Base-by-base conservation (phyloP, 2,329 filamentous ascomycete genomes). In the Neurospora sp. region DNA sequence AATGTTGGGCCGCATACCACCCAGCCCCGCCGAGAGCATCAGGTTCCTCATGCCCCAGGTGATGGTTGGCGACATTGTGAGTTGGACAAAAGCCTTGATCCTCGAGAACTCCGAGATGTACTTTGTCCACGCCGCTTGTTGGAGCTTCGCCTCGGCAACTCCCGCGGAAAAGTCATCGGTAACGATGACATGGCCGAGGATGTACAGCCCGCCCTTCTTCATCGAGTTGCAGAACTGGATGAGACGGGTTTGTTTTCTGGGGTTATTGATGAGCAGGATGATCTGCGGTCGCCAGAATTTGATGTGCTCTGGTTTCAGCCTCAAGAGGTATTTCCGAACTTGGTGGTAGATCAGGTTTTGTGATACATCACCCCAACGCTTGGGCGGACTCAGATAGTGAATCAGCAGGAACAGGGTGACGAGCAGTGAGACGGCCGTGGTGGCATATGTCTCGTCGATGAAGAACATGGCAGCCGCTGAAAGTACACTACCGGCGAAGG, bases 281-380 rank as follows among this genome's bases (percentile, higher is more conserved):
- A 97, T 94, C 73, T 96, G 93, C 0, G 93, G 93, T 68, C 93
- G 86, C 93, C 93, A 97, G 78, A 96, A 97, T 76, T 97, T 97
- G 79, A 97, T 93, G 77, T 97, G 93, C 75, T 97, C 93, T 42
- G 93, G 92, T 67, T 89, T 90, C 38, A 97, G 82, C n/a, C 93
- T 88, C 38, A 97, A 82, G 38, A 97, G 81, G 76, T 97, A 96
- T 76, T 97, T 97, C 71, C 93, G 87, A 15, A 96, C 93, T 81
- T 97, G 93, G 72, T 88, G 81, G 76, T 96, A 97, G 68, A 97
- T 96, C 72, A 97, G 82, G 75, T 92, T 94, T 76, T 97, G 93
- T 9, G 91, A 94, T 19, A 97, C 93, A 78, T 96, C 93, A 1
- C 93, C 93, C 93, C 93, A 97, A 42, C 91, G 88, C 77, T 96